Base-by-base conservation (phyloP, 495 filamentous ascomycete species). In the Talaromyces borbonicus region DNA sequence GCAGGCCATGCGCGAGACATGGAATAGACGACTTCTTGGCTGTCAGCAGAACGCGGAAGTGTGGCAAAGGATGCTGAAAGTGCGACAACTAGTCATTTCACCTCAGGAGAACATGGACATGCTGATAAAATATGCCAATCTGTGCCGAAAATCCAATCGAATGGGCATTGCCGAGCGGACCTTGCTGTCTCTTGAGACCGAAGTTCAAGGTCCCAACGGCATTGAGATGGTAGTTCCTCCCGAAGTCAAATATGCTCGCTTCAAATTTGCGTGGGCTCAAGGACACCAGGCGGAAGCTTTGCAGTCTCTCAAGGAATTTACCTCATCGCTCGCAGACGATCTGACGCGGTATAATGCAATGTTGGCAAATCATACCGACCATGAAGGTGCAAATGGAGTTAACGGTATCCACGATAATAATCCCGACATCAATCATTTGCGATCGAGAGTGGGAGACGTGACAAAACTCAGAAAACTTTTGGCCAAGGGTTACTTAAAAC, bases 41-140 rank as follows among this genome's bases (percentile, higher is more conserved):
- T 95, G 92, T 52, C 90, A 97, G 60, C 82, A 90, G 31, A 97
- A 97, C 53, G 90, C 95, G 16, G 92, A 99, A 54, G 89, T 96
- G 6, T 99, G 92, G 92, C 89, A 95, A 58, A 75, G 93, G 32
- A 97, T 94, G 87, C 78, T 99, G 19, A 93, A 95, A 59, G 85
- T 97, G 29, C 78, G 93, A 49, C 85, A 85, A 12, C 77, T 99
- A 36, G 92, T 99, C 39, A 90, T 95, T 41, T 77, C 75, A 8
- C 89, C 92, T 3, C 79, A 76, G 23, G 90, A 99, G 58, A 95
- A 97, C 52, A 85, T 93, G 72, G 84, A 92, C 55, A 97, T 97
- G 88, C 94, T 85, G 75, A 96, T 97, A 68, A 99, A 99, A 57
- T 97, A 95, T 55, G 86, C 93, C 49, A 97, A 96, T 53, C 76